Percentiles rank a stretch among this genome's conserved stretches.
Conservation (phyloP, 495 filamentous ascomycete species). For the Lasiosphaeria miniovina region DNA sequence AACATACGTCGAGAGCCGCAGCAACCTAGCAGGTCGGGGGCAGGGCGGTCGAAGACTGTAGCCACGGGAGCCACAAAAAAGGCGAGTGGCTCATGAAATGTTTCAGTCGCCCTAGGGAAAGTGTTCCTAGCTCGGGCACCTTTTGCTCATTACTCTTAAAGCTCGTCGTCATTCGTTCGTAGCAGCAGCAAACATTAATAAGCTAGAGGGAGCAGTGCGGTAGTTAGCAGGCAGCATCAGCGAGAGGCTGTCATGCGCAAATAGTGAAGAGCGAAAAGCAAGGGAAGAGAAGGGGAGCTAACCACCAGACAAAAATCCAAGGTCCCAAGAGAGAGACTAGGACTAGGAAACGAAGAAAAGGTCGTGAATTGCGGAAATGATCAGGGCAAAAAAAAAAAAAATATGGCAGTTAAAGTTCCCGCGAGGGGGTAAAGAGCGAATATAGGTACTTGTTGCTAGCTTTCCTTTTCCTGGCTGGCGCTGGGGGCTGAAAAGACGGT, state of each 20-base stretch:
- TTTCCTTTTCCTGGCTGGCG: not conserved
- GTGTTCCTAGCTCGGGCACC: not conserved
- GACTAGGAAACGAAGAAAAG: not conserved
- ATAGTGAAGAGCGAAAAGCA: not conserved
- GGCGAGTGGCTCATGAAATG: not conserved
- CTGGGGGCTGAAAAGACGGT: conserved; percentile 1
- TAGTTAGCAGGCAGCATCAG: not conserved
- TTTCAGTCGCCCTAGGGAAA: not conserved
- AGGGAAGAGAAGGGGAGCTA: not conserved
- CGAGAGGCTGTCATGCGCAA: not conserved
- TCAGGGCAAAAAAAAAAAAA: conserved; percentile 1
- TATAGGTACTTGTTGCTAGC: not conserved
- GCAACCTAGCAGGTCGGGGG: no score
- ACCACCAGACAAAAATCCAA: not conserved
- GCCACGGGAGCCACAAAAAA: not conserved
- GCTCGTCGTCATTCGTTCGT: not conserved
- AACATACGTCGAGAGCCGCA: no score
- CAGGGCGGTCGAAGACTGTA: no score
- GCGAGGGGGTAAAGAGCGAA: conserved; percentile 2
- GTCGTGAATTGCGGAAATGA: not conserved
- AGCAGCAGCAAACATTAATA: not conserved
- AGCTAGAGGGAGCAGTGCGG: not conserved
- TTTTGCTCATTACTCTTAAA: not conserved
- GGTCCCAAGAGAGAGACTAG: not conserved
- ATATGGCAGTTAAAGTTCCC: not conserved